Evolutionary conservation across 169 alveolate genomes (phyloP).

Genomic region (Cystoisospora suis): DNA sequence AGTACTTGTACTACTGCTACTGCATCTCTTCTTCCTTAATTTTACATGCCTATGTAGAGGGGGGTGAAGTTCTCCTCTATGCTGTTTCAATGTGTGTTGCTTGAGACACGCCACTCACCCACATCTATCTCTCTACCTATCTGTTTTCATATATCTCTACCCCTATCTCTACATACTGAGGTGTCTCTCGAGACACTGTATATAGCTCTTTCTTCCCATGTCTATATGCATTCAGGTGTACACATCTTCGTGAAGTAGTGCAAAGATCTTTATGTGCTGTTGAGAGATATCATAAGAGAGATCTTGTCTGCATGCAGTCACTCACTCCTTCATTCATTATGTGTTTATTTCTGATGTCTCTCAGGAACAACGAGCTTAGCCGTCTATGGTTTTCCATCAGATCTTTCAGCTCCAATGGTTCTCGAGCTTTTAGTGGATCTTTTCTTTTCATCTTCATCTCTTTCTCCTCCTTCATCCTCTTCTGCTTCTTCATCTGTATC

Average conservation of each 20-base stretch:
- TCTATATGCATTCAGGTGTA: background rate
- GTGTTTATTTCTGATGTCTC: background rate
- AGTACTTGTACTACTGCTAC: no score
- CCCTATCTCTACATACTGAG: background rate
- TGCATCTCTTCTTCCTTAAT: no score
- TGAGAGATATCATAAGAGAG: background rate
- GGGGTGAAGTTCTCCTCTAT: background rate
- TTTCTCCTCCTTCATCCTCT: background rate
- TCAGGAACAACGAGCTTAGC: conserved; percentile 20
- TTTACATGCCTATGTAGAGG: background rate
- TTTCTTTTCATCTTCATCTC: background rate
- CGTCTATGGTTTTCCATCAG: background rate
- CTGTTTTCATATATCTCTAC: background rate
- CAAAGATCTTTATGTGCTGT: no score
- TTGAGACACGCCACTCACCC: background rate
- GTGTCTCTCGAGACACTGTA: no score
- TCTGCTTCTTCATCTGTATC: background rate
- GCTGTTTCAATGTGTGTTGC: background rate
- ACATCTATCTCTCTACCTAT: background rate
- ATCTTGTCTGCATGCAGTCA: background rate
- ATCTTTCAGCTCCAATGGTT: background rate
- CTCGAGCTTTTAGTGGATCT: background rate
- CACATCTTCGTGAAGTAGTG: background rate
- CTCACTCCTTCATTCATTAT: background rate
- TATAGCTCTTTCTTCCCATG: no score